Conservation (phyloP, 495 filamentous ascomycete species). For the Penicillium coprophilum region DNA sequence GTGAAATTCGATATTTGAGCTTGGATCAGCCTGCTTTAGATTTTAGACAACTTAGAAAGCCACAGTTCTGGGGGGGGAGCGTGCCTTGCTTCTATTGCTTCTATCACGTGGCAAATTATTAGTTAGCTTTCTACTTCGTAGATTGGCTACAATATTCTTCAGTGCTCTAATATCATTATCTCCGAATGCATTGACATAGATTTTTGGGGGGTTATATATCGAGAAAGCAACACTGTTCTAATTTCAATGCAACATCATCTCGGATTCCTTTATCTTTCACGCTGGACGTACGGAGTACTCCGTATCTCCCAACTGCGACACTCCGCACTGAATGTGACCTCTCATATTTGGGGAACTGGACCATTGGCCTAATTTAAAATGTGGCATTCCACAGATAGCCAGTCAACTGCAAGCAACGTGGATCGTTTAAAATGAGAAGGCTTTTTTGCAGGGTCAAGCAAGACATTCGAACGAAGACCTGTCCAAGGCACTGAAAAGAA, state of each 20-base stretch:
- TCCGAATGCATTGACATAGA: not conserved
- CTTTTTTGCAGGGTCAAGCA: not conserved
- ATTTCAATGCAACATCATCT: not conserved
- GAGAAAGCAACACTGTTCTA: not conserved
- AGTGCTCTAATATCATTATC: not conserved
- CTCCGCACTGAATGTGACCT: not conserved
- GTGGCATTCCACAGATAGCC: not conserved
- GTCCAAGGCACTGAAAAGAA: not conserved
- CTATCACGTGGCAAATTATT: not conserved
- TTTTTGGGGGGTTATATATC: not conserved
- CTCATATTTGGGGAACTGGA: not conserved
- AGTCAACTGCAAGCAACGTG: not conserved
- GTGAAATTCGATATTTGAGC: not conserved
- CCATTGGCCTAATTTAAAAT: not conserved
- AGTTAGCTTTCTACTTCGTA: not conserved
- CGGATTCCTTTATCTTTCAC: not conserved
- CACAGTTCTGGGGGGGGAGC: not conserved
- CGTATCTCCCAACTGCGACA: not conserved
- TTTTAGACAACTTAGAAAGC: not conserved
- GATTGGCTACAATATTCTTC: not conserved
- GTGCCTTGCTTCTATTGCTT: not conserved
- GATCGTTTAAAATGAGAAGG: not conserved
- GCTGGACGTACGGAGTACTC: not conserved
- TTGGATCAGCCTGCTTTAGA: not conserved
- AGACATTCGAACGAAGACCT: not conserved